phyloP scores from a whole-genome alignment of 805 yeast species.

The Ogataea corticis region DNA sequence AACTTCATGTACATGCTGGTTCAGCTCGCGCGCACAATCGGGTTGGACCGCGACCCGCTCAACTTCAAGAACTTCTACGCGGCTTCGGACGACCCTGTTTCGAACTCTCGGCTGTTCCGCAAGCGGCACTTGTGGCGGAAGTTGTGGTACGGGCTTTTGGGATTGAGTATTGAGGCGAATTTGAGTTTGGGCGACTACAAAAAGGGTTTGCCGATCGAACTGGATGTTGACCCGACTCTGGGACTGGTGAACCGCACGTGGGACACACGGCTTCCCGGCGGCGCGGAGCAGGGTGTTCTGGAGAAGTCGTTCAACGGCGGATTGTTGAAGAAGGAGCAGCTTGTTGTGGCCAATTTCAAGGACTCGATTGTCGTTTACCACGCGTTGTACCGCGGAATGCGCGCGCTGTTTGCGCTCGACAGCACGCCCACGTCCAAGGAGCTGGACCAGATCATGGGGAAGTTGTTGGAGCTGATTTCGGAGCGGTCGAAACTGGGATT shows the following conservation, averaged over 20 bases:
- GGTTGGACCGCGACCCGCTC: constrained; percentile 50
- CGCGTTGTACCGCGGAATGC: constrained; percentile 42
- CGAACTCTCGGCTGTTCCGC: constrained; percentile 34
- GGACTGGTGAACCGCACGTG: constrained; percentile 35
- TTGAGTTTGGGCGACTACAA: constrained; percentile 39
- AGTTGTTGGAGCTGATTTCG: constrained; percentile 31
- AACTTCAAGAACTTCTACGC: constrained; percentile 38
- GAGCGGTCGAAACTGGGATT: constrained; percentile 32
- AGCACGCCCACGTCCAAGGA: constrained; percentile 35
- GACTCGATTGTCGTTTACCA: constrained; percentile 48
- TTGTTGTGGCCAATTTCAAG: constrained; percentile 48
- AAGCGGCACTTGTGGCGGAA: constrained; percentile 43
- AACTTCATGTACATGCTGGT: constrained; percentile 38
- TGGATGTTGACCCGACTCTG: constrained; percentile 38
- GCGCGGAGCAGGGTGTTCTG: constrained; percentile 37
- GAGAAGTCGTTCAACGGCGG: constrained; percentile 35
- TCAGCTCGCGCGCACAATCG: constrained; percentile 47
- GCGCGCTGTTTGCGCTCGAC: constrained; percentile 36
- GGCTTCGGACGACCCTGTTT: constrained; percentile 29
- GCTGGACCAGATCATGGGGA: constrained; percentile 31
- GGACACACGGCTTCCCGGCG: constrained; percentile 41
- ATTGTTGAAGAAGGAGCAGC: constrained; percentile 39
- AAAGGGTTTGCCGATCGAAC: constrained; percentile 38
- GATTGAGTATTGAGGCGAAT: constrained; percentile 36
- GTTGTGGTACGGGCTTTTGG: constrained; percentile 38